A percentile compares a stretch with the other conserved stretches of the same genome.
Conservation (phyloP, 148 eudicot genomes). For the Chenopodium formosanum region DNA sequence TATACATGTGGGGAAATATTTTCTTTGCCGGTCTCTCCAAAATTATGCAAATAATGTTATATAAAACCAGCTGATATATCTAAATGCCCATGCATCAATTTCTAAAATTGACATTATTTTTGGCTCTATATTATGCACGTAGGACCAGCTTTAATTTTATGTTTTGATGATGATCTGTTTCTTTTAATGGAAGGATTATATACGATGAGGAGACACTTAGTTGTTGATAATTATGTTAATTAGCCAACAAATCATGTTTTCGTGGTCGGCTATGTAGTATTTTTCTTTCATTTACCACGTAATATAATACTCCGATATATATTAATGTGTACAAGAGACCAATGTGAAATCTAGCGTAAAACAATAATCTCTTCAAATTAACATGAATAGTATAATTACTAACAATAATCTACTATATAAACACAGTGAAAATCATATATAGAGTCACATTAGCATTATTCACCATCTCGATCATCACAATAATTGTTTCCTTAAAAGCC, state of each 20-base stretch:
- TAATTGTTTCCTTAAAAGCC: too few species aligned
- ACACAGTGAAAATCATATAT: too few species aligned
- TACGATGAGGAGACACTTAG: not conserved
- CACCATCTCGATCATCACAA: too few species aligned
- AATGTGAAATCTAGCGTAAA: too few species aligned
- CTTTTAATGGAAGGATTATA: not conserved
- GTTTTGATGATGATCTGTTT: not conserved
- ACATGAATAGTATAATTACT: too few species aligned
- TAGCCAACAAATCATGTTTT: not conserved
- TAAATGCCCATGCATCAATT: constrained; percentile 3
- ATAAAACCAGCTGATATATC: not conserved
- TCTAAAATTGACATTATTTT: not conserved
- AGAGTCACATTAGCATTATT: too few species aligned
- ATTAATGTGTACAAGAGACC: too few species aligned
- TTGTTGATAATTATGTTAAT: not conserved
- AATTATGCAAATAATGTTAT: constrained; percentile 2
- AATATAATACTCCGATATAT: too few species aligned
- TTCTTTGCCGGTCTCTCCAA: constrained; percentile 12
- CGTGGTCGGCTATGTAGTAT: too few species aligned
- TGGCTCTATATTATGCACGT: not conserved
- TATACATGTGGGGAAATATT: constrained; percentile 13
- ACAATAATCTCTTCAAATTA: too few species aligned
- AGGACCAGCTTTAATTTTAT: not conserved
- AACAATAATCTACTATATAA: too few species aligned
- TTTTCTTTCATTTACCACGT: too few species aligned